A percentile compares a stretch with the other conserved stretches of the same genome.
These are phyloP conservation scores for Ceratobasidium sp. DNA, from an alignment of 1,284 basidiomycete species.

Conservation along the genomic window DNA sequence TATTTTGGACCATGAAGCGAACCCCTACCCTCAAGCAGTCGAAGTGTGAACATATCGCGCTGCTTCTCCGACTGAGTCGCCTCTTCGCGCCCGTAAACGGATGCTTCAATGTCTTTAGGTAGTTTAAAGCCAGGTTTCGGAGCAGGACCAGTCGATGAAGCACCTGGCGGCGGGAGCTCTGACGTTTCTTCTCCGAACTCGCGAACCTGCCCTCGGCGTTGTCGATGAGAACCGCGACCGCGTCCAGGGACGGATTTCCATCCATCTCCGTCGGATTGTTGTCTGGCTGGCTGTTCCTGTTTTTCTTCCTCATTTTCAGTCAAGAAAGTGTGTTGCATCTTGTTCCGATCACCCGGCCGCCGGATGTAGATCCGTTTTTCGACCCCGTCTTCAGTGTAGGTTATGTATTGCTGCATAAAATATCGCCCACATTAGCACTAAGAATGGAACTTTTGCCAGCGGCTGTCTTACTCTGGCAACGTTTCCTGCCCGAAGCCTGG, in stretches of 20 bases:
- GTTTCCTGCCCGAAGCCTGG: constrained; percentile 2
- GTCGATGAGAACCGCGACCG: background rate
- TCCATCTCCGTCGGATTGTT: background rate
- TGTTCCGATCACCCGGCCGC: background rate
- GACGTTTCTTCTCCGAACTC: background rate
- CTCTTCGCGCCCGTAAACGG: constrained; percentile 38
- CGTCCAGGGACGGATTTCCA: background rate
- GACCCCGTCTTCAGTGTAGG: background rate
- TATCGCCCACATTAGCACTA: too few species aligned
- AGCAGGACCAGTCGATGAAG: background rate
- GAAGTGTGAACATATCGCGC: constrained; percentile 44
- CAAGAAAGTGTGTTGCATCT: background rate
- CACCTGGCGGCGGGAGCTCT: background rate
- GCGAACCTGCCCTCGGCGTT: background rate
- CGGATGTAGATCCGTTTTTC: constrained; percentile 8
- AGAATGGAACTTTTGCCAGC: background rate
- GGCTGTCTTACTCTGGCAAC: constrained; percentile 1
- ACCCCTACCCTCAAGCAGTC: constrained; percentile 37
- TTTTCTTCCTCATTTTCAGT: constrained; percentile 1
- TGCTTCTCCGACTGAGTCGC: constrained; percentile 35
- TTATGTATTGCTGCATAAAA: constrained; percentile 7
- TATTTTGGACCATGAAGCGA: constrained; percentile 29
- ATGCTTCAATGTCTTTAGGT: background rate
- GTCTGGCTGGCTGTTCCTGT: background rate
- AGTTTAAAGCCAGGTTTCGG: background rate